Evolutionary conservation across 2,329 filamentous ascomycete species (phyloP), one percentile per base, ranked within the genome.

Genomic region (Scytalidium sp.): DNA sequence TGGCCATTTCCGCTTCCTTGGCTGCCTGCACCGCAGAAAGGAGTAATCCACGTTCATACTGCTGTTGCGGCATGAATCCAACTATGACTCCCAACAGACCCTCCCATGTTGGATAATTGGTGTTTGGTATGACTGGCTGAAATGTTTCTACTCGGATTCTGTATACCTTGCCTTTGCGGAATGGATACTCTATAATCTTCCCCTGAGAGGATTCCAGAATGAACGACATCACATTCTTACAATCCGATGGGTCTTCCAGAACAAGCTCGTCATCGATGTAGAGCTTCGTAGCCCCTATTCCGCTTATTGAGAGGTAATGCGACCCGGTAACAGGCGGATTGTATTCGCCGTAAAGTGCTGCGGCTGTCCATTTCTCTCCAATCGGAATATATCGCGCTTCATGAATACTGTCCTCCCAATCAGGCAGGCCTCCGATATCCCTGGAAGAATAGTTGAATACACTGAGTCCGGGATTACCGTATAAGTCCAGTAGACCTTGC

Each of bases 201-300:
- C 49, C 53, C 8, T 50, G 47, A 22, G 48, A 46, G 2, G 45
- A 39, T 9, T 50, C 45, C 1, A 55, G 32, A 3, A 55, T 45
- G 23, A 53, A 55, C 11, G 25, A 21, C 50, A 53, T 51, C 1
- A 46, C 43, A 20, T 55, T 47, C n/a, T 44, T 46, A 13, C 25
- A 29, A 13, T 13, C 25, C 2, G 50, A 50, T 3, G 44, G 13
- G 3, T 27, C 11, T 21, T 52, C 23, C 17, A 42, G 45, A 3
- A 52, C 13, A 5, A 49, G 27, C 6, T 13, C 32, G 13, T 47
- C 43, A 36, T 55, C 40, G n/a, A 51, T 51, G 20, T 20, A 55
- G 8, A 55, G 27, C 19, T 53, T 53, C 17, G 53, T 50, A n/a
- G 45, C 25, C 7, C 50, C 53, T 43, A 50, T 52, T 6, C 42